Evolutionary conservation across 2,329 filamentous ascomycete species (phyloP), one percentile per base, ranked within the genome.

Genomic region (Trichothecium sympodiale): DNA sequence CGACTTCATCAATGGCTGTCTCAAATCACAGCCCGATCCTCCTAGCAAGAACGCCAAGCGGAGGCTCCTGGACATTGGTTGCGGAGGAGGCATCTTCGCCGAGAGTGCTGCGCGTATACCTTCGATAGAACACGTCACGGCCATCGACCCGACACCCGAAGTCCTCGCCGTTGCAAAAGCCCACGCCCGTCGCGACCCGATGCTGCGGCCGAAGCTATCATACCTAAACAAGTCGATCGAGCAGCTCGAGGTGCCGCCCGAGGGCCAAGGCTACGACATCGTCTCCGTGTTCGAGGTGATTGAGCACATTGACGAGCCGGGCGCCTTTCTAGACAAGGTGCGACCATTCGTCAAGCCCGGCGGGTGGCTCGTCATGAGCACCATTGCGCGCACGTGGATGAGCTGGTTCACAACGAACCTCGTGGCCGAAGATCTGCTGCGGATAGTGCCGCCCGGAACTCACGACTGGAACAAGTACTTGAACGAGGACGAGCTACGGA

Each of bases 381-480:
- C 91, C 3, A 96, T 98, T 53, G 83, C 91, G 34, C 70, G 91
- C 43, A 94, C 86, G 2, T 83, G 84, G 71, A 77, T 77, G 42
- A 91, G 84, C 46, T 98, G 86, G 80, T 59, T 95, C 32, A 87
- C 89, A 10, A 98, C 93, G 3, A 94, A 94, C 50, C 64, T 96
- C 17, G 70, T 94, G 43, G 91, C 91, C 0, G 91, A 98, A 62
- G 84, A 91, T 61, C 54, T 95, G 39, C 49, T 94, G 54, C 69
- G 83, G 5, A 85, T 96, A 41, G 91, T 98, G 38, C 91, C 91
- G 8, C 75, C 74, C 44, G 91, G 91, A 2, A 98, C 91, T 32
- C 91, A 98, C 61, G 87, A 95, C 56, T 98, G 91, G 91, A 69
- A 70, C 43, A 94, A 96, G 64, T 98, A 96, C 61, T 80, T 98